Evolutionary conservation across 129 eudicot species (phyloP), one percentile per base, ranked within the genome.

Genomic region (Oenanthe sinensis): DNA sequence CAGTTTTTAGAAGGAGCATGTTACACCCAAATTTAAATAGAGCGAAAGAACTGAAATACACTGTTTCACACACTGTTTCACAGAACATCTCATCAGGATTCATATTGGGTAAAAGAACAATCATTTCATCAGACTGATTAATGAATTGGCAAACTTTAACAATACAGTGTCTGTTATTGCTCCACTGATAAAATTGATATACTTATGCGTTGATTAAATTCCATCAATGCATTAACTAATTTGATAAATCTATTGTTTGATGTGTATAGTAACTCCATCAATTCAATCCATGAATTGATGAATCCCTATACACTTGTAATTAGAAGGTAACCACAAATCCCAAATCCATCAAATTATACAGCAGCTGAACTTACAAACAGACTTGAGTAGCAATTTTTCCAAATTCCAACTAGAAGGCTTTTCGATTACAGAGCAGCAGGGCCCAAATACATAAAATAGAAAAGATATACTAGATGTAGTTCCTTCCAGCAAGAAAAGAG

Each of bases 351-450:
- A 60, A 60, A 60, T 24, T 7, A 60, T 10, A 24, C 33, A 24
- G 68, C 68, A 58, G 68, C 68, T 24, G 68, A 60, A 60, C 52
- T 60, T 24, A 24, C 15, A 60, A 60, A 60, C 68, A 60, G 11
- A 20, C 9, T 60, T 24, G 10, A 60, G 33, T 60, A n/a, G 33
- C 15, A 60, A 60, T n/a, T 0, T 55, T 60, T n/a, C 68, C 68
- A 60, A 60, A 60, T 60, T 60, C 68, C 5, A 20, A 60, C 33
- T 60, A n/a, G 14, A 60, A 60, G 4, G 12, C 68, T n/a, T 58
- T 60, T 24, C 68, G 68, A n/a, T 60, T 12, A 58, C 67, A 60
- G 36, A 60, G 68, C 68, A 60, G 68, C 68, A 60, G 26, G 68
- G 33, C 33, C 68, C 33, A n/a, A 60, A 60, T 24, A n/a, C 68